Evolutionary conservation across 2,329 filamentous ascomycete species (phyloP), one percentile per base, ranked within the genome.

Genomic region (Colletotrichum caudatum): DNA sequence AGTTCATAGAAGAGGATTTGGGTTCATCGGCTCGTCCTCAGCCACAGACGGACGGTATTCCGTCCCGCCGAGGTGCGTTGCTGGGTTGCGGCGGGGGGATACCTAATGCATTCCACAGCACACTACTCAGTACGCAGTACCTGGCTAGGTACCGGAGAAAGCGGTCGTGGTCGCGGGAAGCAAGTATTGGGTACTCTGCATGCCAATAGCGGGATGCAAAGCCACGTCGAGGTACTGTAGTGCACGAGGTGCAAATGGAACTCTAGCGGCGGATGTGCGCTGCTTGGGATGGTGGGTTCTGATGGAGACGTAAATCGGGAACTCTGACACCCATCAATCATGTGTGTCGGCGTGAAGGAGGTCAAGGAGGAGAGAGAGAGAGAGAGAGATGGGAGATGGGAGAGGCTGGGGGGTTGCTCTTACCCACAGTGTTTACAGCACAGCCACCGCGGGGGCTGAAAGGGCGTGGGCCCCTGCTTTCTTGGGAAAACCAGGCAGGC

Each of bases 361-460:
- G 29, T 41, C 29, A 18, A 61, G 46, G 58, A 46, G 29, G 20
- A 9, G 35, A 7, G 7, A 9, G 35, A 7, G 35, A 37, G 35
- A 37, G 33, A 61, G 41, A 50, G 5, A 33, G 37, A 18, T 4
- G 35, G 12, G 5, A 33, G 37, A 18, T 4, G 35, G 12, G n/a
- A 63, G 65, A 69, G 69, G 65, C 69, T 69, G 59, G 53, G 48
- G 23, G 61, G 2, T 29, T 54, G 35, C 58, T 64, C 65, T 69
- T 54, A 48, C 39, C 37, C 56, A 41, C n/a, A 26, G 35, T 58
- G 37, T 41, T 41, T 20, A 41, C 20, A 46, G 69, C 69, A 71
- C 69, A 71, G 69, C 69, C 69, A 71, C 69, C 39, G 65, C 53
- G 65, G 69, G 69, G 65, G 69, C 69, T 69, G 67, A 70, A 68